Evolutionary conservation across 2,329 filamentous ascomycete genomes (phyloP), one percentile per base, ranked within the genome.

Genomic region (Colletotrichum euphorbiae): DNA sequence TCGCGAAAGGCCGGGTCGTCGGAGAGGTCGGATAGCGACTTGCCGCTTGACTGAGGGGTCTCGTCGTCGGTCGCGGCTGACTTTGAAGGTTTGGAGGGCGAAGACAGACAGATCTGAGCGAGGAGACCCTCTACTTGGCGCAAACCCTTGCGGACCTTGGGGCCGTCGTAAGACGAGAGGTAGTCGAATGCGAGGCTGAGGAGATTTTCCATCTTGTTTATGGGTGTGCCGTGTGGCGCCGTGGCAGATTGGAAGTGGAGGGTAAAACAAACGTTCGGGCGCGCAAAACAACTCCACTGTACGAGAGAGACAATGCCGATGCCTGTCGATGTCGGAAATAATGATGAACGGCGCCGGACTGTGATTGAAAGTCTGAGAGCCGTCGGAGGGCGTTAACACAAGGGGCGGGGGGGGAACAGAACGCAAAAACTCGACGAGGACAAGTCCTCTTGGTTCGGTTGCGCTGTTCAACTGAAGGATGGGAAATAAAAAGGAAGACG

Each of bases 101-200:
- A 79, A 7, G 91, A 91, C 45, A 98, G 89, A 81, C 95, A 98
- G 81, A 98, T 97, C 80, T 97, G 94, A 21, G 95, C 95, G 57
- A 98, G 87, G 51, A 98, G 87, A 36, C 94, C 94, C 81, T 98
- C 95, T 71, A 98, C 93, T 82, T 98, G 95, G 73, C 93, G 91
- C 72, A 98, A 83, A 58, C 95, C 96, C 82, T 98, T 98, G 74
- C 93, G 91, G 77, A 98, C 92, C 82, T 97, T 97, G 78, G 87
- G 85, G 66, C 90, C 90, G 75, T 98, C 94, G 79, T 94, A 94
- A 55, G 94, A 98, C 69, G 94, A 97, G 72, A 98, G 91, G 81
- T 97, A 97, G 83, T 98, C 94, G 81, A 98, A 98, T 69, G 95
- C 94, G 78, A 97, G 90, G 50, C 93, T 97, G 63, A 98, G 86